Base-by-base conservation (phyloP, 257 asterid species). In the Ilex asprella region DNA sequence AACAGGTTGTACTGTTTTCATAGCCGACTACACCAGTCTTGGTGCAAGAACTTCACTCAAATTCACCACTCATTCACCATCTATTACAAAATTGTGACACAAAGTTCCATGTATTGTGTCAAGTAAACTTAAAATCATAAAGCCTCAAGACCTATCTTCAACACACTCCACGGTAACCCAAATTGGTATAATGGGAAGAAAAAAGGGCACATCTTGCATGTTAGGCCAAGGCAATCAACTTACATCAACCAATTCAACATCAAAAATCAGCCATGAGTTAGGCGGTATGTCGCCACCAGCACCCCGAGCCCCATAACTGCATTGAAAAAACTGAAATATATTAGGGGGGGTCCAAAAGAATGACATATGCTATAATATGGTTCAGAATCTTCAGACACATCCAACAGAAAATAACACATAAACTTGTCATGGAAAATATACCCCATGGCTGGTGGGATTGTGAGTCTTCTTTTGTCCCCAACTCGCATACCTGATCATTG, bases 391-490 rank as follows among this genome's bases (percentile, higher is more conserved):
- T 53, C 57, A 53, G 14, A 11, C 54, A 49, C 54, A 49, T 49
- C 54, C 10, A 12, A 53, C 30, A 53, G 3, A 15, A 1, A 6
- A 53, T 7, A 16, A 15, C 6, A 4, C 0, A 7, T 8, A 4
- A 53, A 53, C 16, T 49, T 10, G 15, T 15, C 30, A 10, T 14
- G 15, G 57, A 41, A 30, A 56, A 53, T 16, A 62, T 89, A 89
- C 99, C 97, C 99, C 99, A 93, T 93, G 49, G 84, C 84, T 30
- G 99, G 99, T 67, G 99, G 97, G 75, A 93, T 85, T 30, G 94
- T 89, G 44, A 93, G 81, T 67, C 96, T 84, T 73, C 97, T 78
- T 78, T 85, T 93, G 81, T 93, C 97, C 53, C 99, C 99, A 14
- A 82, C 52, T 10, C 96, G 96, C 99, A 93, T 93, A 62, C 99